Base-by-base conservation (phyloP, 306 rosid genomes). In the Argentina anserina region DNA sequence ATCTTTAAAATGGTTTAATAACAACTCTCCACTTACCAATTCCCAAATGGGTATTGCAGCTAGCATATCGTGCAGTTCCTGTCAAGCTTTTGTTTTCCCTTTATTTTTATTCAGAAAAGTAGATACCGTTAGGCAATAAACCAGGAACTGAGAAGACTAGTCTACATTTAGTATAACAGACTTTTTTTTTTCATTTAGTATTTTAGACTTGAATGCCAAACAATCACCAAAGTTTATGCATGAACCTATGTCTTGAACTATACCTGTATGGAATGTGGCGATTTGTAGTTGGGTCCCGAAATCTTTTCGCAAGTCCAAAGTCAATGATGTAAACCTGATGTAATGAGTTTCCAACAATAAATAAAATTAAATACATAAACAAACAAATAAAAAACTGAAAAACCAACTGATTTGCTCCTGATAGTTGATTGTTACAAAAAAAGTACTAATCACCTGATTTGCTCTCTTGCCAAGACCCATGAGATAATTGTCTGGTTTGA, bases 401-500 rank as follows among this genome's bases (percentile, higher is more conserved):
- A n/a, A n/a, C n/a, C n/a, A n/a, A n/a, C n/a, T n/a, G n/a, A n/a
- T n/a, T n/a, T n/a, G 34, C 53, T 65, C 53, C 29, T 37, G 36
- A 21, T 37, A 70, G 52, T 70, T 21, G 17, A 39, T 5, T 39
- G 52, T 37, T 17, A 9, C 4, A 9, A 20, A 40, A 49, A 20
- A 52, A 52, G 39, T n/a, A 8, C 56, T 25, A 53, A 39, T 75
- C 60, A 93, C 98, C 96, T 89, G 98, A 83, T 94, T 94, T 76
- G 98, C 98, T 81, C 91, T 94, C 49, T 95, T 90, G 73, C 97
- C 98, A 80, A 94, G 98, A 67, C 79, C 79, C 79, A 94, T 94
- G 59, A 94, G 96, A 81, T 89, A 94, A 81, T 94, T 94, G 81
- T 94, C 99, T 8, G 99, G 99, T 78, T 94, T 94, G 66, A 94